phyloP scores from a whole-genome alignment of 345 rosid species.

The Eucalyptus fibrosa region DNA sequence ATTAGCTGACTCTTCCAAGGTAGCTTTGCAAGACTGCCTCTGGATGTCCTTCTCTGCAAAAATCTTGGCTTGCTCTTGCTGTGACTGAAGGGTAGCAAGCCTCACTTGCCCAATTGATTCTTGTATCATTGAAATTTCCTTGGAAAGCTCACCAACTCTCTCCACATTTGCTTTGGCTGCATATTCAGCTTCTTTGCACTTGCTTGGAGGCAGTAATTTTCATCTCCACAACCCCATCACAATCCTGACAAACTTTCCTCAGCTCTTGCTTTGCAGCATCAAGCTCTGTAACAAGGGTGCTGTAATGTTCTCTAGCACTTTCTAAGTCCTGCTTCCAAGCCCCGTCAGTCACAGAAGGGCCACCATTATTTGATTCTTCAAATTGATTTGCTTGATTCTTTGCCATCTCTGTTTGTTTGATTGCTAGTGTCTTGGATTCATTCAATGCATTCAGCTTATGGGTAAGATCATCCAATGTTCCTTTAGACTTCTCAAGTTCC shows the following conservation, averaged over 20 bases:
- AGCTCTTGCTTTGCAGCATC: constrained; percentile 75
- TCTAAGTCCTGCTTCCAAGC: constrained; percentile 41
- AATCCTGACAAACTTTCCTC: constrained; percentile 53
- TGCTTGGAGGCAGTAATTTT: constrained; percentile 48
- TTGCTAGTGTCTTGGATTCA: constrained; percentile 51
- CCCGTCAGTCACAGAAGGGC: constrained; percentile 21
- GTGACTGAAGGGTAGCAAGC: constrained; percentile 54
- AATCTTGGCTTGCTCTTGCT: constrained; percentile 59
- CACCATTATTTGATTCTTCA: constrained; percentile 31
- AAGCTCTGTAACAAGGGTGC: constrained; percentile 44
- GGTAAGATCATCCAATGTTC: constrained; percentile 54
- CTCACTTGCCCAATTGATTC: constrained; percentile 79
- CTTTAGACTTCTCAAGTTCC: constrained; percentile 71
- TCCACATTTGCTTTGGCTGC: constrained; percentile 47
- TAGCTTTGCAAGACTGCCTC: constrained; percentile 47
- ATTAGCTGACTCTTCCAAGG: constrained; percentile 53
- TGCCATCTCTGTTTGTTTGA: constrained; percentile 58
- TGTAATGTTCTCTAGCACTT: constrained; percentile 43
- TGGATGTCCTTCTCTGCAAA: constrained; percentile 59
- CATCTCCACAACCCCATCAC: constrained; percentile 33
- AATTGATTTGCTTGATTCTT: constrained; percentile 37
- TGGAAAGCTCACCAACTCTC: constrained; percentile 58
- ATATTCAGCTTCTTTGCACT: constrained; percentile 51
- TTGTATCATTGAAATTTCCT: constrained; percentile 61
- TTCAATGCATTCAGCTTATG: constrained; percentile 39